These are phyloP conservation scores for Xylariaceae sp. DNA, from an alignment of 2,329 filamentous ascomycete species.

Conservation along the genomic window DNA sequence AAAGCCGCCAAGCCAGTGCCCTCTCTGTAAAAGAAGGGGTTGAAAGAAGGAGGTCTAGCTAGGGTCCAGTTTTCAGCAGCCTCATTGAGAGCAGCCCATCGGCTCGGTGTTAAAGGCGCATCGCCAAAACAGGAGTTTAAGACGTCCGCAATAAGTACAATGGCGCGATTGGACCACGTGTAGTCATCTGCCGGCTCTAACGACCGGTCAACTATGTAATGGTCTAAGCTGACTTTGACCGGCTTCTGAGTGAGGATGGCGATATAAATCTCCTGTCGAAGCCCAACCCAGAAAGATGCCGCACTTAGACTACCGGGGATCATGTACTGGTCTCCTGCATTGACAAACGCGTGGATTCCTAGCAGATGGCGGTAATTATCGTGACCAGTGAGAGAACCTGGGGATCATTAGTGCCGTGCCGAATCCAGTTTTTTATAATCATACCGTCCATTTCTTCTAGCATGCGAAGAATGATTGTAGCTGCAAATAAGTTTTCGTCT, in stretches of 20 bases:
- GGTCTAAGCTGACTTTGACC: slow-evolving; percentile 46
- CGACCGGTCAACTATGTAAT: slow-evolving; percentile 49
- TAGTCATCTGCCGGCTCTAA: slow-evolving; percentile 47
- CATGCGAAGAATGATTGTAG: slow-evolving; percentile 49
- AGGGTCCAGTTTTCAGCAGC: slow-evolving; percentile 45
- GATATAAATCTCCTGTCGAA: slow-evolving; percentile 57
- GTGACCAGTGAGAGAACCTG: slow-evolving; percentile 39
- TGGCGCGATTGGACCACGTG: slow-evolving; percentile 57
- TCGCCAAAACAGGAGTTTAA: slow-evolving; percentile 59
- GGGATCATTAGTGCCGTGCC: background rate
- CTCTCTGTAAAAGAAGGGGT: slow-evolving; percentile 48
- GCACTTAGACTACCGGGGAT: slow-evolving; percentile 42
- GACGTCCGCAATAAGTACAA: slow-evolving; percentile 60
- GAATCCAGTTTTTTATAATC: background rate
- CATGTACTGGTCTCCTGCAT: slow-evolving; percentile 38
- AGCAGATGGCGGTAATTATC: slow-evolving; percentile 45
- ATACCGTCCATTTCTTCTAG: slow-evolving; percentile 44
- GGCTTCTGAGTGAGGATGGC: slow-evolving; percentile 46
- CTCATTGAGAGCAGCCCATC: slow-evolving; percentile 43
- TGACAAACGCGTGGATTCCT: slow-evolving; percentile 45
- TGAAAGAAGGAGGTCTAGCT: slow-evolving; percentile 47
- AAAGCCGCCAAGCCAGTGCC: slow-evolving; percentile 41
- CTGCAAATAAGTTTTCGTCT: slow-evolving; percentile 52
- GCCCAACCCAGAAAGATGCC: slow-evolving; percentile 54
- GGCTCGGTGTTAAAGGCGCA: slow-evolving; percentile 27